Percentiles rank a stretch among this genome's conserved stretches.
phyloP scores from a whole-genome alignment of 768 basidiomycete species.

The Termitomyces sp. region DNA sequence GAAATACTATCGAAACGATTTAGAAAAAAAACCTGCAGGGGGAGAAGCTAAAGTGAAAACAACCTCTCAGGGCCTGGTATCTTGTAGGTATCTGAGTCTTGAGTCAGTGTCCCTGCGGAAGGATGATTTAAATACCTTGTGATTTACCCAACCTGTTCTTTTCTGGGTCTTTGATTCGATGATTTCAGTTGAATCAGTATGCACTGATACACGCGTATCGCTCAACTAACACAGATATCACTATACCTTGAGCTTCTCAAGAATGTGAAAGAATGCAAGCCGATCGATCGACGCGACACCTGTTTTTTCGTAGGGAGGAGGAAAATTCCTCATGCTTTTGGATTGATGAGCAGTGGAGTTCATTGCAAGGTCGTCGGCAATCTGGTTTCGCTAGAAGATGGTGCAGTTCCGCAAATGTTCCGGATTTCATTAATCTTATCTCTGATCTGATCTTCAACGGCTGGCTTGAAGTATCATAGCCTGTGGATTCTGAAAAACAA shows the following conservation, averaged over 20 bases:
- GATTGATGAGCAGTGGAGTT: not conserved
- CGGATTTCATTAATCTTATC: not conserved
- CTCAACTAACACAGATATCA: not conserved
- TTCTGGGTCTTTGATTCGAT: conserved; percentile 69
- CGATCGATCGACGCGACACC: conserved; percentile 58
- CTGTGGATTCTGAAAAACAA: not conserved
- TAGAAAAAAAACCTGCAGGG: not conserved
- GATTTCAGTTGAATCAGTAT: not conserved
- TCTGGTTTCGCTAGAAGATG: not conserved
- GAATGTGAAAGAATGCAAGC: conserved; percentile 85
- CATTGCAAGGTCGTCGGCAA: not conserved
- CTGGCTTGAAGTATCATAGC: no score
- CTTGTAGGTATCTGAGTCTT: conserved; percentile 29
- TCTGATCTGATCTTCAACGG: not conserved
- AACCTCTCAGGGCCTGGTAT: conserved; percentile 84
- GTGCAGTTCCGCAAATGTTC: no score
- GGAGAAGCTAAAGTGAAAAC: not conserved
- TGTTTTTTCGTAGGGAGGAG: conserved; percentile 49
- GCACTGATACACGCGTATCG: not conserved
- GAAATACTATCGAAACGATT: conserved; percentile 57
- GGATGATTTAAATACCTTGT: conserved; percentile 42
- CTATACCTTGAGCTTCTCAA: conserved; percentile 82
- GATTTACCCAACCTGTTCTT: conserved; percentile 90
- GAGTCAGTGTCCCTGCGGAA: not conserved
- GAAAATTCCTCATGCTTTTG: conserved; percentile 38